A percentile compares a stretch with the other conserved stretches of the same genome.
Conservation (phyloP, 176 grass and related monocot species). For the Oryza nivara region DNA sequence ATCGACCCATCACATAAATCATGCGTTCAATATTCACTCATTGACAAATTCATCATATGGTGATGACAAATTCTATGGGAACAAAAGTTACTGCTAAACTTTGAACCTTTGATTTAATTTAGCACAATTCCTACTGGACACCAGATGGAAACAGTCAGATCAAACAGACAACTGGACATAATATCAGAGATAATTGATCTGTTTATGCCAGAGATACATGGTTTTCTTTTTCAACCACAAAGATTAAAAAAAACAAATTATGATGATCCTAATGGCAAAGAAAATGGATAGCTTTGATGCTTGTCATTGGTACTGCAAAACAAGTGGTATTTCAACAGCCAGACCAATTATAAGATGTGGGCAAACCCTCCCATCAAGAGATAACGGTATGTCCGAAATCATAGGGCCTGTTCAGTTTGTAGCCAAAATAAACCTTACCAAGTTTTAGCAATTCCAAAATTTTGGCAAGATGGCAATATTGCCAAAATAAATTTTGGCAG, state of each 20-base stretch:
- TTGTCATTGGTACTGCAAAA: background rate
- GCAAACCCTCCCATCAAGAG: background rate
- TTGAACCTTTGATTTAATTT: slow-evolving; percentile 27
- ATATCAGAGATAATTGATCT: background rate
- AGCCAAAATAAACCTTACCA: too few species aligned
- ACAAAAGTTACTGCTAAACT: background rate
- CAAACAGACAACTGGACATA: background rate
- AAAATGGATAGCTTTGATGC: slow-evolving; percentile 1
- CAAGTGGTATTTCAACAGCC: background rate
- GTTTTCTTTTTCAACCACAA: background rate
- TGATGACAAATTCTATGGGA: slow-evolving; percentile 20
- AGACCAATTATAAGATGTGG: background rate
- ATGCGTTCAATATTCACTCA: background rate
- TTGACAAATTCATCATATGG: background rate
- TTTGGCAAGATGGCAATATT: too few species aligned
- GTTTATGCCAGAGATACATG: slow-evolving; percentile 6
- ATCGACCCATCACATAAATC: background rate
- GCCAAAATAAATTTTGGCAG: too few species aligned
- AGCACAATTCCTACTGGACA: slow-evolving; percentile 14
- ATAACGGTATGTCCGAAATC: background rate
- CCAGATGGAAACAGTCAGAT: background rate
- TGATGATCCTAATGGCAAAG: background rate
- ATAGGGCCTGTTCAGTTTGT: background rate
- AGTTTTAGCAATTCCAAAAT: too few species aligned
- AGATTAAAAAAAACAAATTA: slow-evolving; percentile 12